Evolutionary conservation across 139 green algal genomes (phyloP).

Genomic region (Axilococcus clingmanii): DNA sequence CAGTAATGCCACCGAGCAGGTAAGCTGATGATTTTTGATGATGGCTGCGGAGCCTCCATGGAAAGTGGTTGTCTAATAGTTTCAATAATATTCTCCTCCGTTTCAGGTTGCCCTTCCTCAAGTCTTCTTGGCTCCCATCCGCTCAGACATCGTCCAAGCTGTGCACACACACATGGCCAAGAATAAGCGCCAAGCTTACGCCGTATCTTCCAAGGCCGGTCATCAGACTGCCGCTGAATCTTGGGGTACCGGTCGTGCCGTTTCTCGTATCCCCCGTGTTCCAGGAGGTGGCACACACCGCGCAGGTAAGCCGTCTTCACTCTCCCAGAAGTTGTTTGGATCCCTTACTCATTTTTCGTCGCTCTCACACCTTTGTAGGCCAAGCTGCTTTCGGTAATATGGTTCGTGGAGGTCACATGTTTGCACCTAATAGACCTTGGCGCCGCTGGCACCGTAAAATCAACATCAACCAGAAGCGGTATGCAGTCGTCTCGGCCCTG

Average conservation of each 20-base stretch:
- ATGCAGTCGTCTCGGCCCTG: conserved; percentile 84
- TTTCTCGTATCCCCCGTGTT: conserved; percentile 99
- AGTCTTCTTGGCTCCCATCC: conserved; percentile 85
- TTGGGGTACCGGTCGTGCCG: conserved; percentile 96
- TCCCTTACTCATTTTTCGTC: not conserved
- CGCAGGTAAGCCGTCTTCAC: conserved; percentile 37
- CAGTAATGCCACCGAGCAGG: too few species aligned
- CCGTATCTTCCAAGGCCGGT: conserved; percentile 83
- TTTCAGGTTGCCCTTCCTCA: conserved; percentile 70
- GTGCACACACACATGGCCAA: conserved; percentile 91
- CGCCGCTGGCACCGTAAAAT: conserved; percentile 96
- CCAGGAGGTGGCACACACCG: conserved; percentile 92
- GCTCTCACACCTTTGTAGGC: conserved; percentile 34
- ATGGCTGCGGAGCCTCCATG: too few species aligned
- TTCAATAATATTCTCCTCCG: not conserved
- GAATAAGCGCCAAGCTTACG: conserved; percentile 96
- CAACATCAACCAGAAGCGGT: conserved; percentile 95
- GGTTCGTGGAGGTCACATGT: conserved; percentile 98
- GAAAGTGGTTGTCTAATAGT: too few species aligned
- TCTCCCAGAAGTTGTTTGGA: not conserved
- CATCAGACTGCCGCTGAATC: conserved; percentile 97
- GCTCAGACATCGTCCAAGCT: conserved; percentile 81
- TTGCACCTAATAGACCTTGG: conserved; percentile 95
- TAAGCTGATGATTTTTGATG: too few species aligned
- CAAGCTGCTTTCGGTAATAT: conserved; percentile 99